Conservation (phyloP, 2,329 filamentous ascomycete genomes). For the Ascochyta pisi region DNA sequence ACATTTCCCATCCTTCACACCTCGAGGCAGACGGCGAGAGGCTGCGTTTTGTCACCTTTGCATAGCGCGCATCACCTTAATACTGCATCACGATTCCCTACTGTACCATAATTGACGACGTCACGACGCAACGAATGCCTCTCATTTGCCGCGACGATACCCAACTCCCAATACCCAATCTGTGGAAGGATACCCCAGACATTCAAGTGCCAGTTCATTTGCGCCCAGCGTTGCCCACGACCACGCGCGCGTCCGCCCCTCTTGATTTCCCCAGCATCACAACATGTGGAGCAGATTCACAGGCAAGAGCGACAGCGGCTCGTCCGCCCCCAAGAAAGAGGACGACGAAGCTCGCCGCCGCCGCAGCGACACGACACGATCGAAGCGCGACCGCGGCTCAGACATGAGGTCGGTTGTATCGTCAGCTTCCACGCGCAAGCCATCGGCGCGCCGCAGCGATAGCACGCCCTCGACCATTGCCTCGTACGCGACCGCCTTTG, state of each 20-base stretch:
- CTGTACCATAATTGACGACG: slow-evolving; percentile 33
- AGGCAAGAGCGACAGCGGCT: slow-evolving; percentile 45
- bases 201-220: slow-evolving; percentile 18
- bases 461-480: slow-evolving; percentile 42
- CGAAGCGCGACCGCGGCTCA: slow-evolving; percentile 40
- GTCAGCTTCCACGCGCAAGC: slow-evolving; percentile 43
- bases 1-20: slow-evolving; percentile 1
- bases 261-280: slow-evolving; percentile 28
- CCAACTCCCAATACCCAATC: slow-evolving; percentile 25
- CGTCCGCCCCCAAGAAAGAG: slow-evolving; percentile 31
- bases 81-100: not conserved
- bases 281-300: slow-evolving; percentile 50
- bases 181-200: slow-evolving; percentile 14
- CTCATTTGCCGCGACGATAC: slow-evolving; percentile 32
- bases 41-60: slow-evolving; percentile 13
- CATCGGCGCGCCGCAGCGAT: slow-evolving; percentile 36
- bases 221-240: slow-evolving; percentile 30
- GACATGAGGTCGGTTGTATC: slow-evolving; percentile 47
- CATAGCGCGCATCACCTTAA: slow-evolving; percentile 22
- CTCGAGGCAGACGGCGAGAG: slow-evolving; percentile 1
- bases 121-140: slow-evolving; percentile 37
- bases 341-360: slow-evolving; percentile 39
- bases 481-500: slow-evolving; percentile 51
- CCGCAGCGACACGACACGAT: slow-evolving; percentile 36
- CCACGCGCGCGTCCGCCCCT: slow-evolving; percentile 23